Evolutionary conservation across 2,329 filamentous ascomycete species (phyloP), one percentile per base, ranked within the genome.

Genomic region (Grosmannia penicillata): DNA sequence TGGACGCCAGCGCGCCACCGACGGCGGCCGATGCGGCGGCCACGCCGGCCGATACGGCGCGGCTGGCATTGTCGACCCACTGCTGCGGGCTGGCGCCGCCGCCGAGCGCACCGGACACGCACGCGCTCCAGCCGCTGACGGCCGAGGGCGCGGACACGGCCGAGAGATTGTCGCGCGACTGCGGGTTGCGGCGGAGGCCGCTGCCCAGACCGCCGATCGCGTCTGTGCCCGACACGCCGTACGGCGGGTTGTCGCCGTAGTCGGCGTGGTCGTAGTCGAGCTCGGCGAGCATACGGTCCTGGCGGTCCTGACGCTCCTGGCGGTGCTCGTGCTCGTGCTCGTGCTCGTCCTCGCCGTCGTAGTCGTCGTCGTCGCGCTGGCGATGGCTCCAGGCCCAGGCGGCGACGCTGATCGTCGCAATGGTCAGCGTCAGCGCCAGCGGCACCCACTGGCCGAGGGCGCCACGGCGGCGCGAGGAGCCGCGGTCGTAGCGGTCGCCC

Each of bases 301-400:
- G 29, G 22, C 22, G 33, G 32, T 14, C 36, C 33, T 15, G 36
- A 19, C 18, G 22, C 28, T 32, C 27, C 19, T 32, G 56, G 44
- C 32, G 21, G n/a, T n/a, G 24, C 24, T 25, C 7, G 24, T 25
- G 24, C 24, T 56, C 56, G 41, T 56, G 57, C 45, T 62, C 62
- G 14, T 36, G 37, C 22, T 36, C 54, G 38, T 75, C 71, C 45
- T 69, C 66, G 45, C 76, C 68, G 41, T 76, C 71, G 22, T 86
- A 78, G 18, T 77, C 68, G 40, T 76, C 72, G 38, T 84, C 78
- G 42, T 78, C 72, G 47, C 82, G 78, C 52, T 70, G 75, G 51
- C 84, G 79, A 61, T 93, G 86, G 56, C 82, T 93, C 86, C 86
- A 94, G 43, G 87, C 75, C 89, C 89, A 96, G 41, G 85, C 85